Evolutionary conservation across 805 yeast species (phyloP), one percentile per base, ranked within the genome.

Genomic region (Barnettozyma botsteinii): DNA sequence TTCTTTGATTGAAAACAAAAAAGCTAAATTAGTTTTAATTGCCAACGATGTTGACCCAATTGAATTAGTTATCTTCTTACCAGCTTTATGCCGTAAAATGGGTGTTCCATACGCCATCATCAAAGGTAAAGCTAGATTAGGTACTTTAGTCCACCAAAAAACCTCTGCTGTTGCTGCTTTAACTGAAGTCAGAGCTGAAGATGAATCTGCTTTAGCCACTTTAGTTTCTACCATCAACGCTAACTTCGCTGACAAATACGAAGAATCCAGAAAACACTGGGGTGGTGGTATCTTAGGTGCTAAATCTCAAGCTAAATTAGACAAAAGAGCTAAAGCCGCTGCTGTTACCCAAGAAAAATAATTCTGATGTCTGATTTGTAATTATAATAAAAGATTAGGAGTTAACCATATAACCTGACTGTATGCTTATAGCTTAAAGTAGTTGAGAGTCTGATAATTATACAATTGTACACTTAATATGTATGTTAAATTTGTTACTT

Each of bases 31-130:
- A 61, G 97, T 91, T 51, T 79, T 91, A 71, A 91, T 91, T 64
- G 98, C 98, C 69, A 84, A 91, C 77, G 98, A 91, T 61, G 98
- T 91, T 62, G 98, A 91, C 79, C 98, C 98, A 66, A 85, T 91
- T 65, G 98, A 91, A 77, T 79, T 91, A 67, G 98, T 91, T 57
- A 76, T 91, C 62, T 91, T 86, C 84, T 76, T 91, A 61, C 98
- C 98, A 67, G 97, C 98, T 72, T 80, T 91, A 66, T 91, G 97
- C 79, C 87, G 91, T 77, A 93, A 93, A 84, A 81, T 91, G 94
- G 98, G 97, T 75, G 89, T 93, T 54, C 98, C 98, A 69, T 89
- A 89, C 80, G 97, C 98, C 53, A 84, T 89, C 66, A 85, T 89
- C 66, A 89, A 88, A 82, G 96, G 96, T 71, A 88, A 88, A 85